A percentile compares a stretch with the other conserved stretches of the same genome.
These are phyloP conservation scores for Lentinus tigrinus DNA, from an alignment of 768 basidiomycete genomes.

Conservation along the genomic window DNA sequence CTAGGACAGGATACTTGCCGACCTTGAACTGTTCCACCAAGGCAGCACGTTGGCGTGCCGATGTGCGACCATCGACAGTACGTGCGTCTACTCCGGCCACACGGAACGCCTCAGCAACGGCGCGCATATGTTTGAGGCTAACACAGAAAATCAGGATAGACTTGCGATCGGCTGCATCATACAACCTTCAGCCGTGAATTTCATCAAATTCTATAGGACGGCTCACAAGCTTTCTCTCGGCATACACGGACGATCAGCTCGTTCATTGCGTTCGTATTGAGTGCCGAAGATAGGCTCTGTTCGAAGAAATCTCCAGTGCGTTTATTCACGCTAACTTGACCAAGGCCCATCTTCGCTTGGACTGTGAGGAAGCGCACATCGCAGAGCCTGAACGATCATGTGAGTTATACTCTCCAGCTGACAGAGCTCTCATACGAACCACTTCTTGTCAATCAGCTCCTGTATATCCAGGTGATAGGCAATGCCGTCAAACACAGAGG, in stretches of 20 bases:
- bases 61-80: slow-evolving; percentile 71
- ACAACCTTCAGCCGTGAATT: background rate
- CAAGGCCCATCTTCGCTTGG: slow-evolving; percentile 68
- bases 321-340: slow-evolving; percentile 61
- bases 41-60: slow-evolving; percentile 56
- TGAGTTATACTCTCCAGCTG: no score
- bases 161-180: slow-evolving; percentile 52
- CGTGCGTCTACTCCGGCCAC: slow-evolving; percentile 80
- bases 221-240: slow-evolving; percentile 78
- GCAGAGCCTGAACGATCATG: slow-evolving; percentile 58
- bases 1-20: slow-evolving; percentile 77
- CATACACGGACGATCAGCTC: slow-evolving; percentile 77
- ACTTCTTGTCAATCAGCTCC: slow-evolving; percentile 90
- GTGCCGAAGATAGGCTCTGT: slow-evolving; percentile 69
- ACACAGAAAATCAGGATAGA: slow-evolving; percentile 94
- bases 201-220: background rate
- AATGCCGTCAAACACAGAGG: slow-evolving; percentile 85
- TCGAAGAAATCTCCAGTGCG: slow-evolving; percentile 80
- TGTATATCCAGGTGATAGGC: slow-evolving; percentile 91
- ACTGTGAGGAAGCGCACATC: slow-evolving; percentile 84
- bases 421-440: slow-evolving; percentile 45
- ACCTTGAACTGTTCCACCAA: slow-evolving; percentile 66
- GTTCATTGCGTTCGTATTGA: slow-evolving; percentile 80
- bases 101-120: slow-evolving; percentile 72
- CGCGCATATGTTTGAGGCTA: slow-evolving; percentile 74